Evolutionary conservation across 805 yeast species (phyloP).

Genomic region (Wickerhamiella sergipiensis): DNA sequence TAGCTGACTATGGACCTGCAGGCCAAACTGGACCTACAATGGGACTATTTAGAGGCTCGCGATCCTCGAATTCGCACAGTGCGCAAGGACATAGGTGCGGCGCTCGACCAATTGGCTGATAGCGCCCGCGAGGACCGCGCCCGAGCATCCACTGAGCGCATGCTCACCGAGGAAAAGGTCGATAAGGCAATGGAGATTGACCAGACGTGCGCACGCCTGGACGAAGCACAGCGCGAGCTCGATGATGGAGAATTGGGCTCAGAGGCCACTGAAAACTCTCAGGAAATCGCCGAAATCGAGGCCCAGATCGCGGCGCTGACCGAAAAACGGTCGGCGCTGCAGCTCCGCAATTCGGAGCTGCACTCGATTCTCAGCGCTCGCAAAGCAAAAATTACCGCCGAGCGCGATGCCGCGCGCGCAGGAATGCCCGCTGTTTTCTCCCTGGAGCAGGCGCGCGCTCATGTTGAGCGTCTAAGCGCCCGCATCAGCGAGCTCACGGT

Average conservation of each 20-base stretch:
- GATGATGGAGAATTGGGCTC: constrained; percentile 5
- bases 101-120: constrained; percentile 6
- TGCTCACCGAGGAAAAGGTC: background rate
- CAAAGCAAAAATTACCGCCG: constrained; percentile 4
- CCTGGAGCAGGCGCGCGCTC: background rate
- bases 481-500: constrained; percentile 1
- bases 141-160: background rate
- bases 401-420: constrained; percentile 4
- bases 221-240: constrained; percentile 6
- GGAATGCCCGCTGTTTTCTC: background rate
- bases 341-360: constrained; percentile 5
- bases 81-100: constrained; percentile 5
- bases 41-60: constrained; percentile 16
- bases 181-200: constrained; percentile 1
- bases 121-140: constrained; percentile 1
- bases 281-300: constrained; percentile 9
- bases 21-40: constrained; percentile 13
- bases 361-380: constrained; percentile 5
- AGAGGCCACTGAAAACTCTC: constrained; percentile 4
- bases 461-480: background rate
- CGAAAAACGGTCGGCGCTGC: constrained; percentile 6
- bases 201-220: constrained; percentile 5
- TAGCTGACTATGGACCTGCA: constrained; percentile 4
- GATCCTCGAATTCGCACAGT: constrained; percentile 3
- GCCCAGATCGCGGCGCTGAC: constrained; percentile 13